phyloP scores from a whole-genome alignment of 1,284 basidiomycete species.

The Trichosporon asahii region DNA sequence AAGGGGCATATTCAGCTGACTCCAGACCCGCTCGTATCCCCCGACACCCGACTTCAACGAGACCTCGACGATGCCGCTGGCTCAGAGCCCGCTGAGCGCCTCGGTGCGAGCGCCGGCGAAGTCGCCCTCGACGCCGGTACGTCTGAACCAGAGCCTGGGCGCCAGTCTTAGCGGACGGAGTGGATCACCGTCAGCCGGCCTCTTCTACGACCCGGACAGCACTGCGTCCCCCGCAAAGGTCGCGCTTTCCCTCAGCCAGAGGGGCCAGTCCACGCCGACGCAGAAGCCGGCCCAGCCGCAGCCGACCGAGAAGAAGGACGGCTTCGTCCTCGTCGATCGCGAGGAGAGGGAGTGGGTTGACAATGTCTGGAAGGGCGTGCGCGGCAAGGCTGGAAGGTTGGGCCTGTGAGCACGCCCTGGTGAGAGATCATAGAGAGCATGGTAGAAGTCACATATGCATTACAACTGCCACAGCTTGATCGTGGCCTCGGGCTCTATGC shows the following conservation, averaged over 20 bases:
- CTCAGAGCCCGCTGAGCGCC: background rate
- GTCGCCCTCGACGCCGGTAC: background rate
- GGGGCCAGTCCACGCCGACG: background rate
- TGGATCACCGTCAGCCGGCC: conserved; percentile 23
- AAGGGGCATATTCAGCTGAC: background rate
- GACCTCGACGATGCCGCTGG: background rate
- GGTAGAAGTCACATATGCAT: background rate
- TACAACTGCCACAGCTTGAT: conserved; percentile 18
- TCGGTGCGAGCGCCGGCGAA: background rate
- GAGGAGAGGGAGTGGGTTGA: conserved; percentile 49
- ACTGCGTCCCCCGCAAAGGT: conserved; percentile 18
- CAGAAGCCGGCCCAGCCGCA: conserved; percentile 11
- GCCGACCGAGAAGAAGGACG: conserved; percentile 14
- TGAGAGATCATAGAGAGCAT: background rate
- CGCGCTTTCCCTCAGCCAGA: background rate
- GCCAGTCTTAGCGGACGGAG: background rate
- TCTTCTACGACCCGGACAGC: conserved; percentile 35
- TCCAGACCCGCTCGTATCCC: conserved; percentile 19
- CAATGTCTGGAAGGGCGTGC: conserved; percentile 45
- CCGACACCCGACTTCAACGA: conserved; percentile 13
- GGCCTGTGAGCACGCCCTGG: conserved; percentile 16
- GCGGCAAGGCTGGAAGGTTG: conserved; percentile 36
- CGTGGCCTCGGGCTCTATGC: conserved; percentile 22
- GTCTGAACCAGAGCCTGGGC: background rate
- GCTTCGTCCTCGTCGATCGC: conserved; percentile 41